Conservation (phyloP, 768 basidiomycete genomes). For the Pulveroboletus sp. region DNA sequence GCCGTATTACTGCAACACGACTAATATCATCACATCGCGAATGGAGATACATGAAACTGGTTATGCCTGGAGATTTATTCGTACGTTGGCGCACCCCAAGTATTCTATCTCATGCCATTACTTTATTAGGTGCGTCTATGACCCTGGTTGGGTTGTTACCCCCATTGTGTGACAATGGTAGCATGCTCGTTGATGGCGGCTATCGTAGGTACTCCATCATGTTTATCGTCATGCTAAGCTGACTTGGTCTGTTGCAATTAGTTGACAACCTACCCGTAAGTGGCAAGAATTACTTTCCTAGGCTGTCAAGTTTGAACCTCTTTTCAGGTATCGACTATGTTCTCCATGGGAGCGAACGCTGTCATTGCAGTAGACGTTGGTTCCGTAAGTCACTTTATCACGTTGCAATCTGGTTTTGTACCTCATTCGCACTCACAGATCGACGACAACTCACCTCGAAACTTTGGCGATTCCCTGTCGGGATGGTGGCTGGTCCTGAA, state of each 20-base stretch:
- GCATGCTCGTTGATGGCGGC: slow-evolving; percentile 86
- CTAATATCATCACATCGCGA: slow-evolving; percentile 90
- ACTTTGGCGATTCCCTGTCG: slow-evolving; percentile 91
- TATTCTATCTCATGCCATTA: slow-evolving; percentile 4
- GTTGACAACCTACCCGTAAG: slow-evolving; percentile 86
- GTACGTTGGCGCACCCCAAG: slow-evolving; percentile 37
- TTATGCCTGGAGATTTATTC: slow-evolving; percentile 96
- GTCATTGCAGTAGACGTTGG: slow-evolving; percentile 95
- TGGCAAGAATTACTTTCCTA: background rate
- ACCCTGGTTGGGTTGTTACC: slow-evolving; percentile 92
- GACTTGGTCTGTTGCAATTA: slow-evolving; percentile 25
- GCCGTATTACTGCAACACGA: slow-evolving; percentile 96
- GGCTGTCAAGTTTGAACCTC: slow-evolving; percentile 1
- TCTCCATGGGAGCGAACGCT: slow-evolving; percentile 81
- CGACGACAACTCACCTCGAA: slow-evolving; percentile 92
- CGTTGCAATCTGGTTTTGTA: background rate
- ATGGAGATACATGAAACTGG: slow-evolving; percentile 99
- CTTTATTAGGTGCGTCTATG: slow-evolving; percentile 82
- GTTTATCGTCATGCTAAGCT: slow-evolving; percentile 4
- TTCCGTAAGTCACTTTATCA: slow-evolving; percentile 47
- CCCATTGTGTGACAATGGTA: slow-evolving; percentile 91
- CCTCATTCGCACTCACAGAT: slow-evolving; percentile 34
- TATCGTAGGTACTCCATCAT: slow-evolving; percentile 54
- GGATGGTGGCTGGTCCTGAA: slow-evolving; percentile 96
- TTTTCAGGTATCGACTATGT: slow-evolving; percentile 79